Conservation (phyloP, 495 filamentous ascomycete genomes). For the Lasiosphaeria ovina region DNA sequence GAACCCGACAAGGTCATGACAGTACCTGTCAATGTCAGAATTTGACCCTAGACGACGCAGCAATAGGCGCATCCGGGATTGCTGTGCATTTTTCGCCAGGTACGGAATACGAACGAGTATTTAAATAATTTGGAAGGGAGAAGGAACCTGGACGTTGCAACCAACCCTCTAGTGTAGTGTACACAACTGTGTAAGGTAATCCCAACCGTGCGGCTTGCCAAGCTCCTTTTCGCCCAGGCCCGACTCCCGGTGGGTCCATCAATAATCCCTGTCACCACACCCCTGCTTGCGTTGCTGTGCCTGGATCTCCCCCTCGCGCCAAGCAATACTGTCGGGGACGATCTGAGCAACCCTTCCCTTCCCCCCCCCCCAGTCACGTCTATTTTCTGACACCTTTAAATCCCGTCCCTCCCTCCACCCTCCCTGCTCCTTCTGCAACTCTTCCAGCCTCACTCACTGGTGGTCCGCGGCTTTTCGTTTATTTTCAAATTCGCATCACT, state of each 20-base stretch:
- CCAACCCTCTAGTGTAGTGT: too few relatives aligned
- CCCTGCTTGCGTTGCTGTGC: not conserved
- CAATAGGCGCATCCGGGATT: too few relatives aligned
- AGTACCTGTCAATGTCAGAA: too few relatives aligned
- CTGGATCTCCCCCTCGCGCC: constrained; percentile 1
- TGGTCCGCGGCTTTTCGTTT: constrained; percentile 15
- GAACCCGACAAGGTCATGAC: too few relatives aligned
- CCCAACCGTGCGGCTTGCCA: not conserved
- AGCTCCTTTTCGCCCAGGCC: not conserved
- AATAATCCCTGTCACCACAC: not conserved
- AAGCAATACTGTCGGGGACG: not conserved
- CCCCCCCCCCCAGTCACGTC: not conserved
- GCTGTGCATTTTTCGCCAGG: too few relatives aligned
- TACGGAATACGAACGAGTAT: too few relatives aligned
- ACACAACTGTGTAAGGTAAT: not conserved
- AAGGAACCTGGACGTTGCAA: too few relatives aligned
- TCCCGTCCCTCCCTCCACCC: not conserved
- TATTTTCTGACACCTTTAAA: not conserved
- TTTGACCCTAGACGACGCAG: too few relatives aligned
- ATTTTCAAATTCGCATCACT: constrained; percentile 33
- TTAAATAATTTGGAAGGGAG: too few relatives aligned
- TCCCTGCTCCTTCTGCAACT: constrained; percentile 21
- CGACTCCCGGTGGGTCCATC: not conserved
- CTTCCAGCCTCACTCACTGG: constrained; percentile 41
- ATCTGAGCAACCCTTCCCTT: not conserved